Evolutionary conservation across 2,329 filamentous ascomycete species (phyloP).

Genomic region (Fusarium duplospermum): DNA sequence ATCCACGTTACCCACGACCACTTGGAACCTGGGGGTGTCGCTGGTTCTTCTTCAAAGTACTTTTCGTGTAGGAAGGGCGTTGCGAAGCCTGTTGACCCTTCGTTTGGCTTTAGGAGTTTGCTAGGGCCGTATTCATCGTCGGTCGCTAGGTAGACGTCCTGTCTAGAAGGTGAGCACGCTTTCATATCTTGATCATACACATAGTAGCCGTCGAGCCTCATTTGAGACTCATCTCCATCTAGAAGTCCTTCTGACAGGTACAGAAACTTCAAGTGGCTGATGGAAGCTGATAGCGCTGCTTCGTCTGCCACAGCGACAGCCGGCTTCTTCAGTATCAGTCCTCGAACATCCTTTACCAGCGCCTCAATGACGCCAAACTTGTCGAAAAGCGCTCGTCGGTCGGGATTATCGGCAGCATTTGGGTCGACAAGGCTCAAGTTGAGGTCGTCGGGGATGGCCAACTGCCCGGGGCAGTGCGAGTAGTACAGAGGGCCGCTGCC

Average conservation of each 20-base stretch:
- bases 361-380: slow-evolving; percentile 28
- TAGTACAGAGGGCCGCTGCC: slow-evolving; percentile 18
- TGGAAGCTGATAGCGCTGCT: neutral
- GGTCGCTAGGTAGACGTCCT: slow-evolving; percentile 26
- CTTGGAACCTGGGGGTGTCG: slow-evolving; percentile 1
- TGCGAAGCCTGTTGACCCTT: neutral
- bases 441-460: slow-evolving; percentile 23
- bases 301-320: neutral
- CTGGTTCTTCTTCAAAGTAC: slow-evolving; percentile 16
- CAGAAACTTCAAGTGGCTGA: slow-evolving; percentile 26
- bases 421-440: slow-evolving; percentile 17
- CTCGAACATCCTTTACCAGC: slow-evolving; percentile 11
- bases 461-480: slow-evolving; percentile 4
- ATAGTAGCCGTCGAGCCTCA: neutral
- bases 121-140: slow-evolving; percentile 21
- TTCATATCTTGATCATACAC: slow-evolving; percentile 17
- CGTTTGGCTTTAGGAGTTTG: slow-evolving; percentile 4
- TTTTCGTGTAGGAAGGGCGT: slow-evolving; percentile 11
- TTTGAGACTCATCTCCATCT: neutral
- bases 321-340: slow-evolving; percentile 9
- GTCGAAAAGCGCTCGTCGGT: slow-evolving; percentile 23
- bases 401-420: slow-evolving; percentile 14
- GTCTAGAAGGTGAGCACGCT: neutral
- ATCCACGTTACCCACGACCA: slow-evolving; percentile 35
- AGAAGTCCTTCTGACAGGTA: slow-evolving; percentile 29